Conservation (phyloP, 192 early-diverging fungal genomes). For the Backusella westeae region DNA sequence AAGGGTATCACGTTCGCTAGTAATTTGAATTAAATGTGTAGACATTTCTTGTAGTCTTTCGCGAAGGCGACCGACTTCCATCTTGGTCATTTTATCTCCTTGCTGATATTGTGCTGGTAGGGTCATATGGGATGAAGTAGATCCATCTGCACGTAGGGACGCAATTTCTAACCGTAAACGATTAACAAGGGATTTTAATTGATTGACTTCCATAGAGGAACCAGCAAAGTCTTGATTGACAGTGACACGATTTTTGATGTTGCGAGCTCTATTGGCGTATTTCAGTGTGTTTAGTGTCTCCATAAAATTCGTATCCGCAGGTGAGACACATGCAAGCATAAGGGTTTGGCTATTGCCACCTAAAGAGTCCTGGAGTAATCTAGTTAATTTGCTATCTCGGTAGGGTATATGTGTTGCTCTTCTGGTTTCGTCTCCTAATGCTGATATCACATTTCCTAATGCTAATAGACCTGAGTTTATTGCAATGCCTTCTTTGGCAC, state of each 20-base stretch:
- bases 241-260: constrained; percentile 65
- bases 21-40: constrained; percentile 38
- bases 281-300: constrained; percentile 95
- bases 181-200: constrained; percentile 49
- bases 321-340: constrained; percentile 92
- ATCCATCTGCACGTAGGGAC: constrained; percentile 38
- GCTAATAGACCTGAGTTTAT: constrained; percentile 95
- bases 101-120: constrained; percentile 27
- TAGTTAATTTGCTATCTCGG: constrained; percentile 95
- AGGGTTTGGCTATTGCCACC: constrained; percentile 93
- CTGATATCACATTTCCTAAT: constrained; percentile 95
- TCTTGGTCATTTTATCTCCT: constrained; percentile 35
- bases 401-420: constrained; percentile 82
- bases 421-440: constrained; percentile 77
- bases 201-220: constrained; percentile 50
- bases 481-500: constrained; percentile 94
- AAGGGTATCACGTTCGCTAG: constrained; percentile 52
- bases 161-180: constrained; percentile 53
- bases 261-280: constrained; percentile 94
- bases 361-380: constrained; percentile 93
- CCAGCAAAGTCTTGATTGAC: constrained; percentile 56
- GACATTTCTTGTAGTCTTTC: constrained; percentile 44
- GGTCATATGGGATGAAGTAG: not conserved
- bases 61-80: constrained; percentile 46
- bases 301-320: constrained; percentile 76